Base-by-base conservation (phyloP, 495 filamentous ascomycete species). In the Penicillium alfredii region DNA sequence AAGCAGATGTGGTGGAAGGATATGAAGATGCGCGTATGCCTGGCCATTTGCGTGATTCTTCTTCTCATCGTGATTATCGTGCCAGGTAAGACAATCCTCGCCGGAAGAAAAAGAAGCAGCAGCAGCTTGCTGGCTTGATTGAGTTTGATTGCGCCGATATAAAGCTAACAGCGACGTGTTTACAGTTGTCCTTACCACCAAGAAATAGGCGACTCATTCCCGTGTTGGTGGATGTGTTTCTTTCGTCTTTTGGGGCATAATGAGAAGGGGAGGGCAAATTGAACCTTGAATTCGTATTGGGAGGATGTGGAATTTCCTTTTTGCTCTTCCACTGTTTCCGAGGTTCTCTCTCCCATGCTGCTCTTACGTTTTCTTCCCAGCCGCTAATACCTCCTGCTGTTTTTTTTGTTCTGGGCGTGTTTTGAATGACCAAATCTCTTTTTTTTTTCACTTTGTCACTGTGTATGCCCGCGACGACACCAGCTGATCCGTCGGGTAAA, bases 21-120 rank as follows among this genome's bases (percentile, higher is more conserved):
- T 63, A 95, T 97, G 88, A 95, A 94, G 76, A 99, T 97, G 92
- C 80, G 90, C 54, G 92, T 96, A 68, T 97, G 88, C 62, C 69
- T 99, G 52, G 83, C 88, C 41, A 72, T 81, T 38, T 90, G 86
- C 41, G 82, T 97, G 63, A 81, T 95, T 51, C 69, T 96, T 35
- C 67, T 97, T 44, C 72, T 97, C 38, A 67, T 94, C 37, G 77
- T 98, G 56, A 96, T 98, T 55, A 88, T 96, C 53, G 81, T 95
- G 38, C 88, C 87, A 42, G 85, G 90, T 92, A 78, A 63, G 65
- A 51, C 4, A 24, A 20, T 19, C 22, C 8, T 30, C 11, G 11
- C 4, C 24, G 4, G 7, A 6, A 13, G 9, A n/a, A n/a, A n/a
- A n/a, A n/a, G n/a, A n/a, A n/a, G n/a, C n/a, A n/a, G n/a, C n/a